Conservation (phyloP, 805 yeast genomes). For the Saccharomycopsis microspora region DNA sequence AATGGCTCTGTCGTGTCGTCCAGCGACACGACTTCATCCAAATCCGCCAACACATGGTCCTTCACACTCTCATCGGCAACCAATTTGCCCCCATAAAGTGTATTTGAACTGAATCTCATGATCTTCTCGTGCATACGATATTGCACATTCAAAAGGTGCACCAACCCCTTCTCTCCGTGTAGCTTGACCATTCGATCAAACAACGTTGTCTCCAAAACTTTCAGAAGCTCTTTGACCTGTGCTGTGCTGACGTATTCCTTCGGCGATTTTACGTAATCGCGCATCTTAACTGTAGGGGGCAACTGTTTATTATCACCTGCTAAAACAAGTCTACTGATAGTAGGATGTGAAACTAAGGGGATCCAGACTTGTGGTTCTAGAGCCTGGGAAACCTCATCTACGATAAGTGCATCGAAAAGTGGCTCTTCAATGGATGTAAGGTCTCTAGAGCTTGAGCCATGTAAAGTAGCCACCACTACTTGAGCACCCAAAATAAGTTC, state of each 20-base stretch:
- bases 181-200: constrained; percentile 65
- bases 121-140: constrained; percentile 78
- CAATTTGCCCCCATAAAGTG: constrained; percentile 52
- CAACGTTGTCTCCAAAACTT: constrained; percentile 49
- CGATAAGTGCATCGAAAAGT: constrained; percentile 69
- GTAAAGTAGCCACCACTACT: constrained; percentile 76
- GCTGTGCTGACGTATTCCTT: background rate
- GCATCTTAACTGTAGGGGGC: constrained; percentile 78
- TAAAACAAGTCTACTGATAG: constrained; percentile 48
- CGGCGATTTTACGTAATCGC: constrained; percentile 21
- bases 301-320: constrained; percentile 93
- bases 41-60: constrained; percentile 39
- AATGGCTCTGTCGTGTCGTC: constrained; percentile 41
- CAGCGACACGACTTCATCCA: constrained; percentile 30
- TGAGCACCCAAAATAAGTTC: constrained; percentile 49
- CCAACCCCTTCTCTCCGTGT: constrained; percentile 29
- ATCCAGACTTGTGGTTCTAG: constrained; percentile 96
- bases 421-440: constrained; percentile 28
- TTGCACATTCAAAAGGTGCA: constrained; percentile 58
- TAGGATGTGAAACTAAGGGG: constrained; percentile 60
- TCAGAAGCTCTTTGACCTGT: constrained; percentile 20
- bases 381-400: constrained; percentile 93
- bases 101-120: constrained; percentile 65
- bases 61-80: constrained; percentile 52
- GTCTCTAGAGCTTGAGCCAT: constrained; percentile 74